phyloP scores from a whole-genome alignment of 1,284 basidiomycete genomes.

The Peniophora sp. region DNA sequence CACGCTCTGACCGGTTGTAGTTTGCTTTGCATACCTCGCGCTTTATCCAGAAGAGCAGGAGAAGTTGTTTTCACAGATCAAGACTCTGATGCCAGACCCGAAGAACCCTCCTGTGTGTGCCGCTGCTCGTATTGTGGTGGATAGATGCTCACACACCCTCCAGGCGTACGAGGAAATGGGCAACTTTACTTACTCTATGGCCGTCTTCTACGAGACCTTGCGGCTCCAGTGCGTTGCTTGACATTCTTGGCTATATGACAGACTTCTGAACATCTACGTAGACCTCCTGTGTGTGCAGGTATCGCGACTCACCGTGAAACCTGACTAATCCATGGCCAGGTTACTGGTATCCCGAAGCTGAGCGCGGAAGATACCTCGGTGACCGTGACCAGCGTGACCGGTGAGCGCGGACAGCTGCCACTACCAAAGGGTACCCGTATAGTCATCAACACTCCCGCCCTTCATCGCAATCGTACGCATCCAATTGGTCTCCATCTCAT shows the following conservation, averaged over 20 bases:
- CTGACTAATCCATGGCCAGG: conserved; percentile 26
- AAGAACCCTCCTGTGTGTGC: conserved; percentile 23
- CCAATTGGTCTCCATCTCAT: not conserved
- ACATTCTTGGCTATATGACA: not conserved
- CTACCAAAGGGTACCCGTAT: conserved; percentile 39
- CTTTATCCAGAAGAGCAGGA: conserved; percentile 49
- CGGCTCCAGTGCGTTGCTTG: conserved; percentile 38
- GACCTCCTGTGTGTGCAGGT: not conserved
- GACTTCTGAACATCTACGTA: not conserved
- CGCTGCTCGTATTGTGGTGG: not conserved
- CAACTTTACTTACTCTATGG: conserved; percentile 33
- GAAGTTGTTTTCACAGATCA: conserved; percentile 38
- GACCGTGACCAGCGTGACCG: conserved; percentile 26
- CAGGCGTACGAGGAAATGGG: conserved; percentile 47
- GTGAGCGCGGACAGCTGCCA: conserved; percentile 30
- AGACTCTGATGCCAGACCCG: conserved; percentile 25
- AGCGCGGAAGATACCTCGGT: conserved; percentile 40
- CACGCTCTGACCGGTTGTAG: not conserved
- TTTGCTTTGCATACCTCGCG: conserved; percentile 29
- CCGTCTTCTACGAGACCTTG: conserved; percentile 51
- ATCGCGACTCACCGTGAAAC: conserved; percentile 12
- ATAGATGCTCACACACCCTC: conserved; percentile 1
- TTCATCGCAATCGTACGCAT: conserved; percentile 32
- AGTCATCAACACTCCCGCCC: conserved; percentile 30
- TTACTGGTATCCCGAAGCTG: conserved; percentile 39